Evolutionary conservation across 352 stramenopile genomes (phyloP).

Genomic region (Vaucheria bursata): DNA sequence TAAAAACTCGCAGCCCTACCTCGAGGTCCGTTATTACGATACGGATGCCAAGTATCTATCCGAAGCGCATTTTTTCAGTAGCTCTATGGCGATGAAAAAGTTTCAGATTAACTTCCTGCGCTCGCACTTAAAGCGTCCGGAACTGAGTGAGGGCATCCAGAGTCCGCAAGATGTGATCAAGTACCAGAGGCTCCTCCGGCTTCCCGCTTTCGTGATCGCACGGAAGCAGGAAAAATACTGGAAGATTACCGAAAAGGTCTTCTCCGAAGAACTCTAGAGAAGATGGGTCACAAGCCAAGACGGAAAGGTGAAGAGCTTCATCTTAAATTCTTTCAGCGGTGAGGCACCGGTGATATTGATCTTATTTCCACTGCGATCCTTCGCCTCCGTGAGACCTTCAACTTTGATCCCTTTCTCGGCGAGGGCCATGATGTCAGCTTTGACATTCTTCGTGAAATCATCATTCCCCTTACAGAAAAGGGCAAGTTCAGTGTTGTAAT

Average conservation of each 20-base stretch:
- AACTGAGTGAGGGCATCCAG: not conserved
- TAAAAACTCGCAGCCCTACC: not conserved
- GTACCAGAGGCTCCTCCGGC: not conserved
- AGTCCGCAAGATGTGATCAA: not conserved
- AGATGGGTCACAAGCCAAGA: not conserved
- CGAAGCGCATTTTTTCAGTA: not conserved
- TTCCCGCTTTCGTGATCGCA: not conserved
- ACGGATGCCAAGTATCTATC: not conserved
- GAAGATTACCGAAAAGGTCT: slow-evolving; percentile 1
- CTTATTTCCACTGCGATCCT: not conserved
- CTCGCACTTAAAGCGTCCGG: not conserved
- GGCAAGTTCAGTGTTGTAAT: not conserved
- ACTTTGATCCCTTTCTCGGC: not conserved
- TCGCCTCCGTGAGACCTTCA: not conserved
- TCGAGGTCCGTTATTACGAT: not conserved
- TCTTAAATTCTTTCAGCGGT: not conserved
- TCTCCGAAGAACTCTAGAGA: not conserved
- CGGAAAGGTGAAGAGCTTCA: not conserved
- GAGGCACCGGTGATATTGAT: not conserved
- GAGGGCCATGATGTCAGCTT: not conserved
- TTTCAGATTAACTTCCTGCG: slow-evolving; percentile 2
- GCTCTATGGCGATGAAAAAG: not conserved
- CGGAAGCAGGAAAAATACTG: not conserved
- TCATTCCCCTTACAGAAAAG: not conserved
- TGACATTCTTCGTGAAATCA: slow-evolving; percentile 1